phyloP scores from a whole-genome alignment of 305 asterid genomes.

The Solanum hybrid region DNA sequence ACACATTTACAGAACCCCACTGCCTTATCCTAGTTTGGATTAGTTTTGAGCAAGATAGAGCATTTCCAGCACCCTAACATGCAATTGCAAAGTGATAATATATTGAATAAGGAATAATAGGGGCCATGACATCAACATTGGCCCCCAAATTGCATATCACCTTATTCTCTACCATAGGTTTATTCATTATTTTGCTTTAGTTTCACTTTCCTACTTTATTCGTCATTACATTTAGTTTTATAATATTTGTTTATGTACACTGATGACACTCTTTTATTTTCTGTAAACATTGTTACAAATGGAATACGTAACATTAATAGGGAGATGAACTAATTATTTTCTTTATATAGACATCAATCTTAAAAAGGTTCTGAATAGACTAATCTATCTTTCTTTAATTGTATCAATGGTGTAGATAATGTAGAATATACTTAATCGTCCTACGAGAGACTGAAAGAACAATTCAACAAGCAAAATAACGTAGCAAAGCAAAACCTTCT shows the following conservation, averaged over 20 bases:
- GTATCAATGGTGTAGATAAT: not conserved
- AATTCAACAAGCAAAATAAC: not conserved
- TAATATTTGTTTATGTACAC: not conserved
- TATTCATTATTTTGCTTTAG: not conserved
- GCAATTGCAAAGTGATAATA: not conserved
- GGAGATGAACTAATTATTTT: not conserved
- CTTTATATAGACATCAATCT: not conserved
- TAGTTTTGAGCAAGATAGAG: not conserved
- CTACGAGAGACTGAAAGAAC: not conserved
- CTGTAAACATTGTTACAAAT: not conserved
- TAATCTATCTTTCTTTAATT: not conserved
- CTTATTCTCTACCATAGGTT: not conserved
- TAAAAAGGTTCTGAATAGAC: not conserved
- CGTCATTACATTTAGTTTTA: not conserved
- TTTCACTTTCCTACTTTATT: not conserved
- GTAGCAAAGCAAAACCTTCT: not conserved
- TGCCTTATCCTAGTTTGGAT: not conserved
- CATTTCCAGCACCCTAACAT: not conserved
- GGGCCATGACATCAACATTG: not conserved
- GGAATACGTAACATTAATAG: not conserved
- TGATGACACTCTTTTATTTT: not conserved
- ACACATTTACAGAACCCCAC: not conserved
- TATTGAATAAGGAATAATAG: not conserved
- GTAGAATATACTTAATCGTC: not conserved
- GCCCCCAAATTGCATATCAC: not conserved